Conservation (phyloP, 768 basidiomycete genomes). For the Lentinula lateritia region DNA sequence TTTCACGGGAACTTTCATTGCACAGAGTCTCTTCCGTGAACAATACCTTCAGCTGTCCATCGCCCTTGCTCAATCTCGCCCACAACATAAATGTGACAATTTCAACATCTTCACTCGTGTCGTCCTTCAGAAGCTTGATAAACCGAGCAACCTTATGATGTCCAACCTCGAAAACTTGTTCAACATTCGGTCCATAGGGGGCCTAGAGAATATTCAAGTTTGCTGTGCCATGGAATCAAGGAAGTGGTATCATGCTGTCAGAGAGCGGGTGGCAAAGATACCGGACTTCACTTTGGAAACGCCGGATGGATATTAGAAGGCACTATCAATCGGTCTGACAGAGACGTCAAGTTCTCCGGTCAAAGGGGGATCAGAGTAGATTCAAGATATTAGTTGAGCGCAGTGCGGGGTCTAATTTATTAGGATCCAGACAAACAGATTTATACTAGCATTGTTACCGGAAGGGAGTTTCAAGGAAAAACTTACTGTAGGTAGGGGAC, state of each 20-base stretch:
- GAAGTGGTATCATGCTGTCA: background rate
- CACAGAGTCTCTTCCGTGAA: conserved; percentile 1
- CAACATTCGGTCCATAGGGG: background rate
- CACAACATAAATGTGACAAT: background rate
- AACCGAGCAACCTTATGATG: conserved; percentile 3
- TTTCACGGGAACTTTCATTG: background rate
- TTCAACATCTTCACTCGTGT: background rate
- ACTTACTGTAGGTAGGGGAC: too few relatives aligned
- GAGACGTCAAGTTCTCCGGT: too few relatives aligned
- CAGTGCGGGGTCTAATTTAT: too few relatives aligned
- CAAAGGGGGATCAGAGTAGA: too few relatives aligned
- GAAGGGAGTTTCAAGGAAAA: too few relatives aligned
- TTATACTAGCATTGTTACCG: too few relatives aligned
- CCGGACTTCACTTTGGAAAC: background rate
- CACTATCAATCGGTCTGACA: too few relatives aligned
- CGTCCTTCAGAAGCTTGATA: background rate
- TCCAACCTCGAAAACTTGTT: background rate
- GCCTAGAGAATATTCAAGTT: background rate
- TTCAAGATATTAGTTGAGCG: too few relatives aligned
- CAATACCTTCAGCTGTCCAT: conserved; percentile 1
- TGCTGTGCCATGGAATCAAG: conserved; percentile 1
- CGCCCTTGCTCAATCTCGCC: conserved; percentile 2
- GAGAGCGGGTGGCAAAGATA: conserved; percentile 2
- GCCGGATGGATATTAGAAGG: background rate
- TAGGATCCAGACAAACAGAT: too few relatives aligned